phyloP scores from a whole-genome alignment of 2,329 filamentous ascomycete genomes.

The Hymenoscyphus infarciens region DNA sequence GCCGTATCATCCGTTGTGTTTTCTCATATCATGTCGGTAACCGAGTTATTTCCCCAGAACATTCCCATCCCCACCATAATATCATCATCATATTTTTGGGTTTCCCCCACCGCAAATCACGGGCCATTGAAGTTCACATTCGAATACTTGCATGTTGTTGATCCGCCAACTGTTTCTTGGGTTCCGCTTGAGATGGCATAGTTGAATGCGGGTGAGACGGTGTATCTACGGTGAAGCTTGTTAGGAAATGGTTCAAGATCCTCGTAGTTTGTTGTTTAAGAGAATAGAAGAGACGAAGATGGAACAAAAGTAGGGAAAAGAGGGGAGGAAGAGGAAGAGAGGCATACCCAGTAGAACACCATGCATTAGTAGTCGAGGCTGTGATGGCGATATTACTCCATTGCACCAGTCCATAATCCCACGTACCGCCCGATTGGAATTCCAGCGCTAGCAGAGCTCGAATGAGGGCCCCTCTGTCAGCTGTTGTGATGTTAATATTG shows the following conservation, averaged over 20 bases:
- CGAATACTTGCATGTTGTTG: conserved; percentile 16
- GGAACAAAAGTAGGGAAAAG: background rate
- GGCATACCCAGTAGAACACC: conserved; percentile 14
- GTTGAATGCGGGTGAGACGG: conserved; percentile 11
- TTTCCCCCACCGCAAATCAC: background rate
- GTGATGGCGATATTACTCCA: conserved; percentile 22
- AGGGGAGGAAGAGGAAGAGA: background rate
- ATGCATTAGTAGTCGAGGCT: conserved; percentile 16
- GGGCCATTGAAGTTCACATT: conserved; percentile 13
- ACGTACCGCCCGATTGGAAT: conserved; percentile 17
- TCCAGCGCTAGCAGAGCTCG: conserved; percentile 21
- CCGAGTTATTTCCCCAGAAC: too few relatives aligned
- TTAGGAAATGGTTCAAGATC: background rate
- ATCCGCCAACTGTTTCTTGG: conserved; percentile 6
- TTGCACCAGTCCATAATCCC: conserved; percentile 26
- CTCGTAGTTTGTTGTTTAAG: background rate
- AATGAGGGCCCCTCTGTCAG: conserved; percentile 14
- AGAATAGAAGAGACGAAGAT: background rate
- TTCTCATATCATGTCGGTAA: too few relatives aligned
- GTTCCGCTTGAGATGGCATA: conserved; percentile 13
- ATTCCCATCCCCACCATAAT: background rate
- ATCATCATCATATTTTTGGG: background rate
- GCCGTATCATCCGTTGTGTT: too few relatives aligned
- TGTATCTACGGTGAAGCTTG: conserved; percentile 10
- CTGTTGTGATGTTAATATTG: conserved; percentile 6